Conservation (phyloP, 148 eudicot species). For the Rhododendron mucronatum region DNA sequence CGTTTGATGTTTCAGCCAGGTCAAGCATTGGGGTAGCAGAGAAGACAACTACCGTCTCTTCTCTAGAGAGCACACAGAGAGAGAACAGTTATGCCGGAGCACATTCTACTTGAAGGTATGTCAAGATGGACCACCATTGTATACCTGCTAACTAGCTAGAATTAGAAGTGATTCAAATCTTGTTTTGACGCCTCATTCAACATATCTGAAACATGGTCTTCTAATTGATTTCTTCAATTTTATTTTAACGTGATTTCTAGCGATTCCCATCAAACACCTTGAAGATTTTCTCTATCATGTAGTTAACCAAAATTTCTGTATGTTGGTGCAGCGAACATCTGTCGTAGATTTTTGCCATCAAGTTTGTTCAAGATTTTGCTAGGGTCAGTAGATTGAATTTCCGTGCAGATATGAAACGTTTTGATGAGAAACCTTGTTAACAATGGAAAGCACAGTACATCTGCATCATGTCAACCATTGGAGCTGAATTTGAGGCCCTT, state of each 20-base stretch:
- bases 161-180: background rate
- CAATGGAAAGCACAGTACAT: background rate
- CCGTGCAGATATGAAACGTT: background rate
- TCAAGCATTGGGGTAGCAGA: conserved; percentile 13
- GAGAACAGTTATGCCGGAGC: conserved; percentile 24
- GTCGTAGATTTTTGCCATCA: background rate
- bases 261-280: background rate
- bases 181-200: background rate
- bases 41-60: conserved; percentile 17
- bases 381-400: background rate
- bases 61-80: conserved; percentile 16
- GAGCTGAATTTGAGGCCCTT: background rate
- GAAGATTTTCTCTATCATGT: background rate
- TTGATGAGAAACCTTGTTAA: background rate
- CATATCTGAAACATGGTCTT: background rate
- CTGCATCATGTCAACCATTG: background rate
- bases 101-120: conserved; percentile 20
- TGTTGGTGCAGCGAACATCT: background rate
- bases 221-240: background rate
- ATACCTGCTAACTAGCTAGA: background rate
- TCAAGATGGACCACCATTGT: background rate
- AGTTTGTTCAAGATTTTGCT: background rate
- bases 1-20: conserved; percentile 13
- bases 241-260: background rate
- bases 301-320: background rate